phyloP scores from a whole-genome alignment of 345 rosid genomes.

The Sapria himalayana region DNA sequence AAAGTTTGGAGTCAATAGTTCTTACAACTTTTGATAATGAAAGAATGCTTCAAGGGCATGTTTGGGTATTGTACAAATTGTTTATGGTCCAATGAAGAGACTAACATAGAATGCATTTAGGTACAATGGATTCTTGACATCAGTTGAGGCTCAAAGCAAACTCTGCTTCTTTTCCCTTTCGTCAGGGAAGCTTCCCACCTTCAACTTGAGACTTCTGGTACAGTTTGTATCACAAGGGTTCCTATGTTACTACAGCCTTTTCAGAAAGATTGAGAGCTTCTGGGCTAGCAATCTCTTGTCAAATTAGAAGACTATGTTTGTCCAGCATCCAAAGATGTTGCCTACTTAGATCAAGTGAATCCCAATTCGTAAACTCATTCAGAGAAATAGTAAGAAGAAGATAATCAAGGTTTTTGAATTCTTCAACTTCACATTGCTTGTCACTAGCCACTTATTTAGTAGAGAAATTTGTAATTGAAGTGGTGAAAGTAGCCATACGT shows the following conservation, averaged over 20 bases:
- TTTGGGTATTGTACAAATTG: slow-evolving; percentile 4
- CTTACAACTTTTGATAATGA: neutral
- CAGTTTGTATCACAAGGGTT: slow-evolving; percentile 5
- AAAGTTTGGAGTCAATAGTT: slow-evolving; percentile 1
- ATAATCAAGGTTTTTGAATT: too few species aligned
- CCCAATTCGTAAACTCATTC: too few species aligned
- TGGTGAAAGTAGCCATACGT: too few species aligned
- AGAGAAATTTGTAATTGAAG: too few species aligned
- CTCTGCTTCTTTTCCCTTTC: slow-evolving; percentile 6
- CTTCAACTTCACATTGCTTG: too few species aligned
- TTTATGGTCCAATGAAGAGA: slow-evolving; percentile 5
- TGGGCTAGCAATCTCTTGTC: slow-evolving; percentile 1
- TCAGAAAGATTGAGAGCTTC: slow-evolving; percentile 5
- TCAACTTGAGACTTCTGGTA: slow-evolving; percentile 4
- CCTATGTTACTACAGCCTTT: slow-evolving; percentile 5
- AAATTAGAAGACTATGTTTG: too few species aligned
- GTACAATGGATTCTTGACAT: slow-evolving; percentile 5
- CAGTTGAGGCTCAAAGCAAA: slow-evolving; percentile 5
- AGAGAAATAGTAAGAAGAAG: too few species aligned
- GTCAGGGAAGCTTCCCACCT: neutral
- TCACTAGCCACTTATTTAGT: too few species aligned
- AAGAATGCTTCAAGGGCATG: slow-evolving; percentile 8
- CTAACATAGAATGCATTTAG: slow-evolving; percentile 3
- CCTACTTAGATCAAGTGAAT: too few species aligned
- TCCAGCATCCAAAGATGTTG: too few species aligned